A percentile compares a stretch with the other conserved stretches of the same genome.
phyloP scores from a whole-genome alignment of 2,329 filamentous ascomycete species.

The Anisogramma anomala region DNA sequence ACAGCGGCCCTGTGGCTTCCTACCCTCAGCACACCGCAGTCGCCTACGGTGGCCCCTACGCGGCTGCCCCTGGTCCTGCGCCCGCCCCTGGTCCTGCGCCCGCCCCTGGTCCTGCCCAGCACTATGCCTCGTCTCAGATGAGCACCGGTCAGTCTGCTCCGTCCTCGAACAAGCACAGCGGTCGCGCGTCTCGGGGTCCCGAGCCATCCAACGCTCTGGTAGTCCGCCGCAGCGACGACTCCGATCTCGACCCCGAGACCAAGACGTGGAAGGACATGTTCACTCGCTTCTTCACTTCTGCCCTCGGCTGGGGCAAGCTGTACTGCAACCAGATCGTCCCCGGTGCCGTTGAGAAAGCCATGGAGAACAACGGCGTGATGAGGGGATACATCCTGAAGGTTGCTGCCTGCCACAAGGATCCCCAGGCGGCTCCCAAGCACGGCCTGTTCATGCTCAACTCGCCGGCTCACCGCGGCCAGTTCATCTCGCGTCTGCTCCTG shows the following conservation, averaged over 20 bases:
- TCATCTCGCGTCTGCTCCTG: slow-evolving; percentile 28
- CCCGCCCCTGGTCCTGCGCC: not conserved
- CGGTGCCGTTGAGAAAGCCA: slow-evolving; percentile 13
- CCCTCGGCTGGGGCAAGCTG: slow-evolving; percentile 19
- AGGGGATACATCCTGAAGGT: slow-evolving; percentile 28
- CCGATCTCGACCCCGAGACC: slow-evolving; percentile 3
- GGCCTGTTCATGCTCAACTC: slow-evolving; percentile 24
- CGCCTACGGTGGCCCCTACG: slow-evolving; percentile 6
- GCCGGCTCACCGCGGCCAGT: slow-evolving; percentile 21
- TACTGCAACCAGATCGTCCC: slow-evolving; percentile 17
- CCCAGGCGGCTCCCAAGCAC: slow-evolving; percentile 21
- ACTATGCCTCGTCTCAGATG: not conserved
- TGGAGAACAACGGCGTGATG: slow-evolving; percentile 17
- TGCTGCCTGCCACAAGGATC: slow-evolving; percentile 18
- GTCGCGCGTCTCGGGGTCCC: not conserved
- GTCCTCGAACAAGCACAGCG: not conserved
- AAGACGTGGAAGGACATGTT: slow-evolving; percentile 10
- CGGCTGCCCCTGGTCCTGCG: not conserved
- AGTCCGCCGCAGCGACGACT: slow-evolving; percentile 9
- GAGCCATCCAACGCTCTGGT: slow-evolving; percentile 5
- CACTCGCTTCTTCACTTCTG: slow-evolving; percentile 4
- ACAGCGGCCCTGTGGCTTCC: not conserved
- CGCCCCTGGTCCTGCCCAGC: not conserved
- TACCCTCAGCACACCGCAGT: too few relatives aligned
- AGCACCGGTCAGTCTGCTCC: too few relatives aligned